A percentile compares a stretch with the other conserved stretches of the same genome.
These are phyloP conservation scores for Scutellaria minor DNA, from an alignment of 257 asterid genomes.

Conservation along the genomic window DNA sequence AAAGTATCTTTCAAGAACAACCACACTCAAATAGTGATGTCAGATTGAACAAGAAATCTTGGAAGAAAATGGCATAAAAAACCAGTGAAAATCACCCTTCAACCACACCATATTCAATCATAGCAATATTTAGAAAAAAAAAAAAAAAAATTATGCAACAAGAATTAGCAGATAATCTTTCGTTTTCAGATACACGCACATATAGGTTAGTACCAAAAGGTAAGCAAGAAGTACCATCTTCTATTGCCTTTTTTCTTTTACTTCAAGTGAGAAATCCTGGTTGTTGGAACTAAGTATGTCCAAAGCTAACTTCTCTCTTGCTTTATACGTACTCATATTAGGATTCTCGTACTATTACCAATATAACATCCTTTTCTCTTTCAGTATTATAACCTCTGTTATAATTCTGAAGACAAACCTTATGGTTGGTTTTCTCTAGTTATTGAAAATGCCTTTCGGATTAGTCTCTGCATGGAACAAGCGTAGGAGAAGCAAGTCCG, in stretches of 20 bases:
- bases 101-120: constrained; percentile 42
- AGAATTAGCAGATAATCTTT: constrained; percentile 56
- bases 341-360: constrained; percentile 53
- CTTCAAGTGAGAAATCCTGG: constrained; percentile 74
- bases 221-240: constrained; percentile 53
- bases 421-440: background rate
- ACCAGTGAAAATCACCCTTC: constrained; percentile 57
- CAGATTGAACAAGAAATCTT: constrained; percentile 22
- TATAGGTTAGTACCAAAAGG: constrained; percentile 43
- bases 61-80: constrained; percentile 25
- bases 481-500: constrained; percentile 92
- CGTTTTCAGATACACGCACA: constrained; percentile 56
- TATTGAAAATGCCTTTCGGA: constrained; percentile 74
- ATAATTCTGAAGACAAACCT: background rate
- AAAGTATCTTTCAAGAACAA: constrained; percentile 27
- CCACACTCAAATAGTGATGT: constrained; percentile 21
- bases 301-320: constrained; percentile 56
- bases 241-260: constrained; percentile 52
- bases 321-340: constrained; percentile 75
- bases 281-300: constrained; percentile 58
- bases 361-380: constrained; percentile 23
- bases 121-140: no score
- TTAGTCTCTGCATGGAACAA: constrained; percentile 95
- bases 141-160: constrained; percentile 35
- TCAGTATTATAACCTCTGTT: background rate